Evolutionary conservation across 179 eudicot genomes (phyloP).

Genomic region (Silene noctiflora): DNA sequence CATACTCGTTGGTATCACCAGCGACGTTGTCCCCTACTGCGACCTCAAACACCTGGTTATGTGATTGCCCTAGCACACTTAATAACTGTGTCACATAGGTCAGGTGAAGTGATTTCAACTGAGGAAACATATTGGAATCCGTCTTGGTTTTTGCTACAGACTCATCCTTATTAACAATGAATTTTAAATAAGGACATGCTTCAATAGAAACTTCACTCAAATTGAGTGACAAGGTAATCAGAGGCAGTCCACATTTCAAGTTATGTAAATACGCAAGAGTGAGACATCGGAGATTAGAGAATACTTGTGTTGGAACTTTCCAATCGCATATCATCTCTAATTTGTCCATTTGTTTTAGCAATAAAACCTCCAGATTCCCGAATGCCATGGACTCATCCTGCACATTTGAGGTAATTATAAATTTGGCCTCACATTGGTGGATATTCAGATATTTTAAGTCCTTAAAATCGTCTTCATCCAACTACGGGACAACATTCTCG

Average conservation of each 20-base stretch:
- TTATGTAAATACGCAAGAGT: neutral
- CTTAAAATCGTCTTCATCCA: neutral
- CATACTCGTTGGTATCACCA: too few relatives aligned
- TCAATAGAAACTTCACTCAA: neutral
- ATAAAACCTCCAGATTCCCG: neutral
- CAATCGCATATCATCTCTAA: constrained; percentile 1
- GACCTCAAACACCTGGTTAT: too few relatives aligned
- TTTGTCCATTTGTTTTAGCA: neutral
- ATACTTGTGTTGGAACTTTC: neutral
- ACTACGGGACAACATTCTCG: neutral
- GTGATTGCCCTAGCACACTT: too few relatives aligned
- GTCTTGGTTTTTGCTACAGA: too few relatives aligned
- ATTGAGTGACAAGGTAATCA: neutral
- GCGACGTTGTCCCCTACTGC: too few relatives aligned
- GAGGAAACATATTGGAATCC: too few relatives aligned
- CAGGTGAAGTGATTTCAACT: too few relatives aligned
- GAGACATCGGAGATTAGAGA: neutral
- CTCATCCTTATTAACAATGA: too few relatives aligned
- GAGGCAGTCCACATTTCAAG: neutral
- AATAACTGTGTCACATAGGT: too few relatives aligned
- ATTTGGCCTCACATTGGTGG: neutral
- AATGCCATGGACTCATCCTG: neutral
- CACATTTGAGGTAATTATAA: neutral
- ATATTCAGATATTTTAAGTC: neutral
- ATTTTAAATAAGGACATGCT: too few relatives aligned